Conservation (phyloP, 495 filamentous ascomycete species). For the Neurospora tetraspora region DNA sequence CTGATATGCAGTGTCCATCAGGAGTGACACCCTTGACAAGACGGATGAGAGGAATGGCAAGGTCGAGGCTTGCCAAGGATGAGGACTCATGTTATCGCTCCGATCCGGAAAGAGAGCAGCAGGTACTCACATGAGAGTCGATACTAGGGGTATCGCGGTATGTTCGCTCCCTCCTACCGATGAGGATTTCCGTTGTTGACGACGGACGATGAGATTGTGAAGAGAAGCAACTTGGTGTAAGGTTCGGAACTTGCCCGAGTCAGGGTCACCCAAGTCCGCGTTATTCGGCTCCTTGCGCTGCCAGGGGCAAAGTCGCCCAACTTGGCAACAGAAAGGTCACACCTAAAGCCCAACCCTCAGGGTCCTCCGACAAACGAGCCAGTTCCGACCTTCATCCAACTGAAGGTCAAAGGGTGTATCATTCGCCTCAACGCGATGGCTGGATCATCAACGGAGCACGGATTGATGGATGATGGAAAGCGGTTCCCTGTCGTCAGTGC, state of each 20-base stretch:
- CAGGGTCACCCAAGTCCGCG: background rate
- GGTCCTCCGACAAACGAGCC: background rate
- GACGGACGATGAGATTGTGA: background rate
- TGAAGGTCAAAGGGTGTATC: background rate
- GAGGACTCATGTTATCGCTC: background rate
- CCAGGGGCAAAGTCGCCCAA: background rate
- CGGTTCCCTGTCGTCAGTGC: background rate
- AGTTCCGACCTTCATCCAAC: background rate
- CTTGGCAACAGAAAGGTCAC: background rate
- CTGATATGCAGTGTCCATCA: background rate
- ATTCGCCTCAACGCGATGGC: background rate
- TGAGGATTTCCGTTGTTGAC: background rate
- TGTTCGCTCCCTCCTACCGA: background rate
- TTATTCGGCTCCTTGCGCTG: background rate
- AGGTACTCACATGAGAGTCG: background rate
- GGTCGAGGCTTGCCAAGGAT: background rate
- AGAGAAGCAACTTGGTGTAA: background rate
- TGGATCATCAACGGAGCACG: background rate
- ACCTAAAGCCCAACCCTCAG: background rate
- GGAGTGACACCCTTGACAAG: background rate
- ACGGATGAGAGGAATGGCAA: background rate
- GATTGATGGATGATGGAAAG: background rate
- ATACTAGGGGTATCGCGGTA: background rate
- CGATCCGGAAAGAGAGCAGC: background rate
- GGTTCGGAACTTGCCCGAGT: background rate